Evolutionary conservation across 140 eudicot species (phyloP), one percentile per base, ranked within the genome.

Genomic region (Cichorium intybus): DNA sequence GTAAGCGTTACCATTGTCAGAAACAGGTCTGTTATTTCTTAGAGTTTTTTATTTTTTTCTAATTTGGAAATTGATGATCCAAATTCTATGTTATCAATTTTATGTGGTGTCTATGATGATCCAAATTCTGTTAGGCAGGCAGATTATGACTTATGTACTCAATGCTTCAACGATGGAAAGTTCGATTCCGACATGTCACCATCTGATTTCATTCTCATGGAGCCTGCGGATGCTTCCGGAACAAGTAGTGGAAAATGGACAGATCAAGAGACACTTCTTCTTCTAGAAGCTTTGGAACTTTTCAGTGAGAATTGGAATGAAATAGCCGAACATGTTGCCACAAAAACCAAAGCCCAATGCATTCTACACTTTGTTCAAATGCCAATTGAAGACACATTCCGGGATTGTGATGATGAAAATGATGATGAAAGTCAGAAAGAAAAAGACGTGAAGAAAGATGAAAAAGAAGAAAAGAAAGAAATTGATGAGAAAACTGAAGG

Each of bases 251-350:
- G 97, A 34, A 94, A 84, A 35, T 94, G 99, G 99, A 89, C 99
- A 20, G 97, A 94, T 79, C 99, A 94, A 75, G 99, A 94, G 68
- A 94, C 97, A 47, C 85, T 94, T 34, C 88, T 94, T 10, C 95
- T 94, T 51, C 99, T 94, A 46, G 99, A 94, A 86, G 99, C 99
- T 31, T 56, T 94, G 65, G 95, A 94, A 72, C 85, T 94, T 7
- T 94, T 69, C 63, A 86, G 74, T 35, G 99, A 94, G 71, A 94
- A 94, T 72, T 94, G 99, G 99, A 94, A 80, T 59, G 99, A 94
- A 66, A 94, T 94, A 28, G 99, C 99, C 43, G 99, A 94, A 85
- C 99, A 94, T 78, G 99, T 94, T 6, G 99, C 99, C 23, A 94
- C 99, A 43, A 94, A 94, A 73, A 94, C 97, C 47, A 94, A 86